Evolutionary conservation across 2,329 filamentous ascomycete genomes (phyloP), one percentile per base, ranked within the genome.

Genomic region (Microcyclospora tardicrescens): DNA sequence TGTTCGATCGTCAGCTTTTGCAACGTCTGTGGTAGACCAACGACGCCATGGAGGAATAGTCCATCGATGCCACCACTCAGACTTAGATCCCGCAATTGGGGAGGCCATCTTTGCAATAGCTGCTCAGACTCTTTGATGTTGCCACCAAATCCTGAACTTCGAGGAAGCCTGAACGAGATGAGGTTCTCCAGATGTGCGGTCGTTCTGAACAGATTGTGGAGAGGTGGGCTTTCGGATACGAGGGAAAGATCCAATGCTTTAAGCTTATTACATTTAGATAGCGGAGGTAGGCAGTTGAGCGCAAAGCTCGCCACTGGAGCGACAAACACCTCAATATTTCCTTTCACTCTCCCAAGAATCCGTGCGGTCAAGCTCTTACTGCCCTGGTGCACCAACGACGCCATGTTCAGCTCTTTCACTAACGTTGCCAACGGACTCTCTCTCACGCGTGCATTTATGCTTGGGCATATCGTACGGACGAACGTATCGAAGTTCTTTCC

Each of bases 271-370:
- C 73, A 76, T 57, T 77, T 77, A 2, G 67, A 65, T 14, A 79
- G 53, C 2, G 70, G 63, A 2, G 72, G 65, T 45, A 77, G 68
- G 50, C 70, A 72, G 43, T 75, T 73, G 37, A 71, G 56, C 2
- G 68, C 68, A 48, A 79, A 78, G 3, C 68, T 69, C 4, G 69
- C 64, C 42, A 71, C 70, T 1, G 75, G 75, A 1, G 75, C 73
- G 34, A 69, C 54, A 50, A 78, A 77, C n/a, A 59, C 54, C 43
- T 69, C 61, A 13, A 79, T 52, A 2, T 60, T 66, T 5, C 58
- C 54, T 43, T 72, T 76, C 1, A 71, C 66, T 36, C 71, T 61
- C 16, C 69, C 65, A 2, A 79, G 58, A 6, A 79, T 55, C 27
- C 73, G 66, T 14, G 73, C 71, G 1, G 74, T 78, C 9, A 67